A percentile compares a stretch with the other conserved stretches of the same genome.
Conservation (phyloP, 495 filamentous ascomycete genomes). For the Aspergillus indologenus region DNA sequence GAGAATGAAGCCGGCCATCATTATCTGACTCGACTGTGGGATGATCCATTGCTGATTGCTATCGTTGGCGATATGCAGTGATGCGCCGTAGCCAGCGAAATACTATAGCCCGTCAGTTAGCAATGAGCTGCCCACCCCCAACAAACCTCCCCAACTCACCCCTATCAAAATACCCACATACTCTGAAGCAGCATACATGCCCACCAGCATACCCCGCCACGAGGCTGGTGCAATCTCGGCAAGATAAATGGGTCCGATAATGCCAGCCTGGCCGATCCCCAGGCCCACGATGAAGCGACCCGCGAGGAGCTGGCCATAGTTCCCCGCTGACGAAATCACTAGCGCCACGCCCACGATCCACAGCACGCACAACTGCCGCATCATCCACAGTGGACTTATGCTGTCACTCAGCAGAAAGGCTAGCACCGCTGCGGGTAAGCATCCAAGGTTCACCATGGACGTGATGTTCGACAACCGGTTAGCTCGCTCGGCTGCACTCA, state of each 20-base stretch:
- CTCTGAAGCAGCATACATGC: conserved; percentile 57
- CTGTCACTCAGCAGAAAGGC: conserved; percentile 59
- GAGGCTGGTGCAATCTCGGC: conserved; percentile 56
- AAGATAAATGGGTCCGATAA: conserved; percentile 56
- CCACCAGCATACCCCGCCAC: conserved; percentile 52
- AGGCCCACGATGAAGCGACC: conserved; percentile 60
- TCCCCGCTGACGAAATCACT: conserved; percentile 49
- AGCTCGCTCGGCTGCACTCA: conserved; percentile 42
- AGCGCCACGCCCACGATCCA: conserved; percentile 59
- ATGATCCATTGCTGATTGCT: conserved; percentile 50
- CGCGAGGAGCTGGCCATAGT: conserved; percentile 52
- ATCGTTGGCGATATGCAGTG: conserved; percentile 47
- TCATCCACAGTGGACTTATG: conserved; percentile 60
- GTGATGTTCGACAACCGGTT: conserved; percentile 60
- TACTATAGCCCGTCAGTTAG: conserved; percentile 10
- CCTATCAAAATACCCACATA: conserved; percentile 59
- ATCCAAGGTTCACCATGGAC: conserved; percentile 62
- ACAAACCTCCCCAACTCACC: conserved; percentile 2
- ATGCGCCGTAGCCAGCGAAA: conserved; percentile 47
- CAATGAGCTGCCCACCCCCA: not conserved
- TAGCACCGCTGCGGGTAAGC: conserved; percentile 52
- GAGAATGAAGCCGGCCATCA: conserved; percentile 54
- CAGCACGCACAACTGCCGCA: conserved; percentile 52
- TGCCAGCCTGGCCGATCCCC: conserved; percentile 58
- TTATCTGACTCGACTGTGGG: conserved; percentile 57